These are phyloP conservation scores for Chlamydomonas reinhardtii DNA, from an alignment of 163 green algal species.

Conservation along the genomic window DNA sequence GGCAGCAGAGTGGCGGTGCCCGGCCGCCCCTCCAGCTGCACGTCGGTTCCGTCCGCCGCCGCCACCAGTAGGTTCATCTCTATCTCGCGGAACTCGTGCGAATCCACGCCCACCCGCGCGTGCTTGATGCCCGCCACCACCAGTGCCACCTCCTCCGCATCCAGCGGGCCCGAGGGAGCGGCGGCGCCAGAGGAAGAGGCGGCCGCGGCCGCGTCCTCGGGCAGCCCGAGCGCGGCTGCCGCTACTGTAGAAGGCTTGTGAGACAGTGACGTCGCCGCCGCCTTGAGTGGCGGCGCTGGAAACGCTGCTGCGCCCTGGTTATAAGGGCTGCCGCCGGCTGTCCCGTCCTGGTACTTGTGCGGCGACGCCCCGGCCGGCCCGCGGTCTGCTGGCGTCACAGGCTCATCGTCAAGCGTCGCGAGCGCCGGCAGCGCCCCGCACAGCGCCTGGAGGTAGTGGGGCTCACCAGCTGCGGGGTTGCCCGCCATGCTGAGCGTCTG, in stretches of 20 bases:
- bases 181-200: background rate
- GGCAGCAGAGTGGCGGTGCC: conserved; percentile 45
- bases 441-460: conserved; percentile 22
- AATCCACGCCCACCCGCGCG: conserved; percentile 64
- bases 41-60: conserved; percentile 6
- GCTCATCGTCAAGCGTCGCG: conserved; percentile 42
- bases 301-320: background rate
- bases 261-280: too few species aligned
- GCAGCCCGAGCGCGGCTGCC: too few species aligned
- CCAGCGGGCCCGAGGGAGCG: background rate
- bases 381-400: background rate
- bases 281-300: background rate
- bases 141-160: conserved; percentile 46
- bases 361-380: too few species aligned
- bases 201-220: too few species aligned
- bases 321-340: background rate
- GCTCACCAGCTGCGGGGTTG: conserved; percentile 51
- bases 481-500: conserved; percentile 52
- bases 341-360: background rate
- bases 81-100: conserved; percentile 57
- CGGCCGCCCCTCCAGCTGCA: conserved; percentile 35
- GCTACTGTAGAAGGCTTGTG: too few species aligned
- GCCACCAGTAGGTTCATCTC: conserved; percentile 60
- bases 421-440: conserved; percentile 22
- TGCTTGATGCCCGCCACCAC: conserved; percentile 61